Conservation (phyloP, 352 stramenopile species). For the Phytophthora ramorum region DNA sequence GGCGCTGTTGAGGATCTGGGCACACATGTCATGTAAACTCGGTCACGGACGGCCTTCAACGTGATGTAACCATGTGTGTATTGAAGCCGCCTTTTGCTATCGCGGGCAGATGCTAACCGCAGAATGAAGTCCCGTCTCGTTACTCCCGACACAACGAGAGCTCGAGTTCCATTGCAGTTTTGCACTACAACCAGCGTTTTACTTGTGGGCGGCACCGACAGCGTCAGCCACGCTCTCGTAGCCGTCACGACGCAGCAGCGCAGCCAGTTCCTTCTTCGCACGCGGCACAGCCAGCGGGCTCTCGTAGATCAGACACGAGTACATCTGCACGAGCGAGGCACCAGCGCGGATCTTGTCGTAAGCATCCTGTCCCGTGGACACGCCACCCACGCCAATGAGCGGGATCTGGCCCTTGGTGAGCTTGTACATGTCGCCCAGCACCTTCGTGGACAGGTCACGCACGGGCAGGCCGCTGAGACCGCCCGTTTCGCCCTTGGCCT, state of each 20-base stretch:
- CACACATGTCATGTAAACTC: too few relatives aligned
- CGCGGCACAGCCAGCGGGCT: slow-evolving; percentile 87
- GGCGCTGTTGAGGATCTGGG: too few relatives aligned
- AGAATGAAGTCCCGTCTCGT: neutral
- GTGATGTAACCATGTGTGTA: too few relatives aligned
- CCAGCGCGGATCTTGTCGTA: slow-evolving; percentile 99
- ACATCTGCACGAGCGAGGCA: slow-evolving; percentile 95
- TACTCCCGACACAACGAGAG: slow-evolving; percentile 15
- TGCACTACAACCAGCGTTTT: slow-evolving; percentile 14
- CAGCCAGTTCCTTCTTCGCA: slow-evolving; percentile 91
- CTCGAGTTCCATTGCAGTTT: neutral
- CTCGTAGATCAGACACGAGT: slow-evolving; percentile 94
- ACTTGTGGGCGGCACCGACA: slow-evolving; percentile 84
- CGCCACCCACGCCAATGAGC: slow-evolving; percentile 96
- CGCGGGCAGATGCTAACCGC: neutral
- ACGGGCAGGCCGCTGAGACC: slow-evolving; percentile 97
- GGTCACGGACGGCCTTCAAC: too few relatives aligned
- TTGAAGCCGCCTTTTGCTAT: too few relatives aligned
- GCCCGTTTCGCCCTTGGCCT: slow-evolving; percentile 86
- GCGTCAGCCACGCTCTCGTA: slow-evolving; percentile 86
- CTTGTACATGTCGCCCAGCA: slow-evolving; percentile 95
- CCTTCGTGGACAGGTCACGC: slow-evolving; percentile 93
- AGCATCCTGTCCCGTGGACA: slow-evolving; percentile 93
- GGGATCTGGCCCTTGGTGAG: slow-evolving; percentile 93
- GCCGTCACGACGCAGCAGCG: slow-evolving; percentile 83